Percentiles rank a stretch among this genome's conserved stretches.
phyloP scores from a whole-genome alignment of 139 green algal genomes.

The Chlorella sp. region DNA sequence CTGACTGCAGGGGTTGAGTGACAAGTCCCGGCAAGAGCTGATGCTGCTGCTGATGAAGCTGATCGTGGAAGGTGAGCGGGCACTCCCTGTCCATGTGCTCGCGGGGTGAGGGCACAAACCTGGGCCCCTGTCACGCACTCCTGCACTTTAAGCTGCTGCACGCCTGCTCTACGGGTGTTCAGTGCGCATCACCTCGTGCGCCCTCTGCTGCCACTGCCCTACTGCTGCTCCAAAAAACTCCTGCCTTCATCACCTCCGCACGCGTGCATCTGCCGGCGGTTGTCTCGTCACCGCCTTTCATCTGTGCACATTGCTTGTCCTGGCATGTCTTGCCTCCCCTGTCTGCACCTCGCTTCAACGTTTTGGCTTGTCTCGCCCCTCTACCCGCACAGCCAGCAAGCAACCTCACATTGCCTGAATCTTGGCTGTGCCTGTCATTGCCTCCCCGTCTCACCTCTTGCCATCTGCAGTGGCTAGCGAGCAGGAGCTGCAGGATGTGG shows the following conservation, averaged over 20 bases:
- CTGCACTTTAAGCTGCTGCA: background rate
- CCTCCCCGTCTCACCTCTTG: background rate
- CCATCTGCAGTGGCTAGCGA: slow-evolving; percentile 25
- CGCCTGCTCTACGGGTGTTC: background rate
- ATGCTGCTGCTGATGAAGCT: slow-evolving; percentile 28
- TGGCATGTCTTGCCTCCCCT: too few relatives aligned
- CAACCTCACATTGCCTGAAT: too few relatives aligned
- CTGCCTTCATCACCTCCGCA: too few relatives aligned
- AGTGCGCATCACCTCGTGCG: too few relatives aligned
- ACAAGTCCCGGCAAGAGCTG: background rate
- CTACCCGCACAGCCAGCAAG: background rate
- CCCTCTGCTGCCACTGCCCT: background rate
- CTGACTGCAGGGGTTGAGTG: background rate
- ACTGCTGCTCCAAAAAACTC: too few relatives aligned
- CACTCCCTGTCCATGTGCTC: background rate
- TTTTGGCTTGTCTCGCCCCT: too few relatives aligned
- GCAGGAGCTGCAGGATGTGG: slow-evolving; percentile 33
- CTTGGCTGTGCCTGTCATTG: background rate
- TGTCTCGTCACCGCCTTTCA: too few relatives aligned
- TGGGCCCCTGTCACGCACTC: background rate
- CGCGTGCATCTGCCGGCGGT: too few relatives aligned
- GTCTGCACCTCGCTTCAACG: too few relatives aligned
- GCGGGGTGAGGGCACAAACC: background rate
- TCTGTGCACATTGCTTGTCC: too few relatives aligned
- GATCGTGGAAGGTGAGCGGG: slow-evolving; percentile 17